phyloP scores from a whole-genome alignment of 768 basidiomycete species.

The Chalciporus pseudorubinellus region DNA sequence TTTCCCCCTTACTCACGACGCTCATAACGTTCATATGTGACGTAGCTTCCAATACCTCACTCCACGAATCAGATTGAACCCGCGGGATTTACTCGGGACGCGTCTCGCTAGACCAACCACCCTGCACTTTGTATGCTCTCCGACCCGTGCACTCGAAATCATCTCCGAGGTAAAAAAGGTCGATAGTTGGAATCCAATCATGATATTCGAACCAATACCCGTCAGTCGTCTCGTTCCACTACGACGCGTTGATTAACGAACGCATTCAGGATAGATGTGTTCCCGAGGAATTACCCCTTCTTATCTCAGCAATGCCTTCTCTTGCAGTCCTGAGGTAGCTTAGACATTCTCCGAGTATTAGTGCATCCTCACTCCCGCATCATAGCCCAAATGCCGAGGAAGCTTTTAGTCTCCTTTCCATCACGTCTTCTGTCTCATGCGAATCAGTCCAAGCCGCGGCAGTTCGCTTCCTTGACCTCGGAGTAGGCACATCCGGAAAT shows the following conservation, averaged over 20 bases:
- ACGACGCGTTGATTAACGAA: not conserved
- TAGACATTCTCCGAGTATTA: not conserved
- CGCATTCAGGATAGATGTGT: slow-evolving; percentile 64
- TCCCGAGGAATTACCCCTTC: slow-evolving; percentile 72
- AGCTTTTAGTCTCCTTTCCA: slow-evolving; percentile 64
- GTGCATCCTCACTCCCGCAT: slow-evolving; percentile 3
- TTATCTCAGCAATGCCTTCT: slow-evolving; percentile 54
- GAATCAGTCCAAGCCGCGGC: slow-evolving; percentile 66
- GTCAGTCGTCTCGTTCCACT: slow-evolving; percentile 41
- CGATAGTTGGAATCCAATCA: slow-evolving; percentile 59
- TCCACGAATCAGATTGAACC: slow-evolving; percentile 66
- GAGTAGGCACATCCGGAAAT: slow-evolving; percentile 46
- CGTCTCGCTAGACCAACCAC: slow-evolving; percentile 48
- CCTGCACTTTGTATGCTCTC: slow-evolving; percentile 87
- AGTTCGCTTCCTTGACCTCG: slow-evolving; percentile 55
- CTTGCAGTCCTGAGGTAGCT: slow-evolving; percentile 68
- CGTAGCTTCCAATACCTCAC: slow-evolving; percentile 77
- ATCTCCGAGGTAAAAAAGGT: slow-evolving; percentile 57
- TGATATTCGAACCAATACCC: slow-evolving; percentile 86
- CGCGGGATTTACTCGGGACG: slow-evolving; percentile 60
- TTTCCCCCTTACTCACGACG: slow-evolving; percentile 7
- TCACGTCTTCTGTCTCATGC: slow-evolving; percentile 42
- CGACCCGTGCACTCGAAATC: slow-evolving; percentile 63
- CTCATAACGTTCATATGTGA: slow-evolving; percentile 1
- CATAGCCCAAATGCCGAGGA: slow-evolving; percentile 85